A percentile compares a stretch with the other conserved stretches of the same genome.
phyloP scores from a whole-genome alignment of 2,329 filamentous ascomycete genomes.

The Paecilomyces sp. region DNA sequence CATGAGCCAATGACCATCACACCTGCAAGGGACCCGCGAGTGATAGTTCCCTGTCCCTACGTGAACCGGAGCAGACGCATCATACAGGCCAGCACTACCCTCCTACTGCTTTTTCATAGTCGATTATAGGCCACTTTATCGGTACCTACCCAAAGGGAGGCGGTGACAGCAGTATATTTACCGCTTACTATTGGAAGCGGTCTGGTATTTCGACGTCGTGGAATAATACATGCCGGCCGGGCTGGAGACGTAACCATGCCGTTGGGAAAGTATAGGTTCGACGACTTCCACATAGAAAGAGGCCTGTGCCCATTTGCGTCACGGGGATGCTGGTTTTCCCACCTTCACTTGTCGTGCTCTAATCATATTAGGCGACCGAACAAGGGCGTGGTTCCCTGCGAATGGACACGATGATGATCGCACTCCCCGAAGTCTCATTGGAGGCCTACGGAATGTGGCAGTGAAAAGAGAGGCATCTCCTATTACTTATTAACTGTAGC shows the following conservation, averaged over 20 bases:
- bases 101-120: not conserved
- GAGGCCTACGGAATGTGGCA: not conserved
- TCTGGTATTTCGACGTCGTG: not conserved
- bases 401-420: not conserved
- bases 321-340: not conserved
- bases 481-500: not conserved
- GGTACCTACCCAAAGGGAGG: not conserved
- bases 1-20: constrained; percentile 1
- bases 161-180: not conserved
- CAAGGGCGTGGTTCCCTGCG: not conserved
- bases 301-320: not conserved
- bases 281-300: not conserved
- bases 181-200: not conserved
- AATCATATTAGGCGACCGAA: not conserved
- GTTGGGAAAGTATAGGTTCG: not conserved
- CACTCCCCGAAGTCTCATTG: not conserved
- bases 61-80: not conserved
- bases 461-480: not conserved
- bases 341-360: not conserved
- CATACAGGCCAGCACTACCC: not conserved
- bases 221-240: not conserved
- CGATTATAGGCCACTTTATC: not conserved
- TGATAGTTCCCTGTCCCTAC: not conserved
- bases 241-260: not conserved
- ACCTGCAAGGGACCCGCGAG: constrained; percentile 5